Percentiles rank a stretch among this genome's conserved stretches.
phyloP scores from a whole-genome alignment of 2,329 filamentous ascomycete species.

The Pezicula radicicola region DNA sequence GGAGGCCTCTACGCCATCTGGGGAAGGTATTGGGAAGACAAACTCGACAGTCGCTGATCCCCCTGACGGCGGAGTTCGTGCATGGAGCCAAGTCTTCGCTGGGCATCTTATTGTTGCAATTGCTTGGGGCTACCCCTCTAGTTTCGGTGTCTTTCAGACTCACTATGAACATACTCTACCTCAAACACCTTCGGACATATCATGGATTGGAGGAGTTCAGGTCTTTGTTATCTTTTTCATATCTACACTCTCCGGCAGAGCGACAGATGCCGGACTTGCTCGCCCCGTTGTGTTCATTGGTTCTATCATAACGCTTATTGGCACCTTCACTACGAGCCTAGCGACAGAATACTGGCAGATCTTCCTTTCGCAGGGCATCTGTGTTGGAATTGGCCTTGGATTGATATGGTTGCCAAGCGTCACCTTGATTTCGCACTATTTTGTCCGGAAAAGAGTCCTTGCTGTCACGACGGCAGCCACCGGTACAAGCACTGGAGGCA shows the following conservation, averaged over 20 bases:
- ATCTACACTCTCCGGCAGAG: background rate
- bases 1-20: too few relatives aligned
- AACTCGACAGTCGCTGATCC: too few relatives aligned
- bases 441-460: background rate
- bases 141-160: background rate
- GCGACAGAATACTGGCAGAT: background rate
- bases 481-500: background rate
- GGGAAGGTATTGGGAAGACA: too few relatives aligned
- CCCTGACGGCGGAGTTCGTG: conserved; percentile 47
- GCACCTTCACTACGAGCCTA: conserved; percentile 11
- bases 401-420: background rate
- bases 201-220: background rate
- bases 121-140: conserved; percentile 29
- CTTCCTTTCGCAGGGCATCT: background rate
- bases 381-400: background rate
- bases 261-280: background rate
- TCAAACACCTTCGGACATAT: background rate
- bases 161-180: background rate
- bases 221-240: background rate
- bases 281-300: background rate
- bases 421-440: background rate
- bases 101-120: conserved; percentile 39
- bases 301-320: background rate
- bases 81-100: conserved; percentile 51
- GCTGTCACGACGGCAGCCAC: background rate